These are phyloP conservation scores for Tulasnella calospora DNA, from an alignment of 768 basidiomycete genomes.

Conservation along the genomic window DNA sequence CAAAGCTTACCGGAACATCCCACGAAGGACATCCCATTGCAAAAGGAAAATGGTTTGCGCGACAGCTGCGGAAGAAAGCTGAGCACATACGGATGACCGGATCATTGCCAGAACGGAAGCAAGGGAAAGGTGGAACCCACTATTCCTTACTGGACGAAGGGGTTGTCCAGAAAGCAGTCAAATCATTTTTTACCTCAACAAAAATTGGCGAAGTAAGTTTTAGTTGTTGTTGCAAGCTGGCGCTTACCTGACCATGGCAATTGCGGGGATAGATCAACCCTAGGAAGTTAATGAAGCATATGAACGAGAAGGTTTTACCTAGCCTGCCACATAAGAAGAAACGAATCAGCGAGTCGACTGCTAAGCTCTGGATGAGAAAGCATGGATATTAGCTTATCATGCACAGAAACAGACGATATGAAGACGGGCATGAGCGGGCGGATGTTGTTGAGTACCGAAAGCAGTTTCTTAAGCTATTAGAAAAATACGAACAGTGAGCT, in stretches of 20 bases:
- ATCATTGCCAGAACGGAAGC: not conserved
- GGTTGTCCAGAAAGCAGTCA: not conserved
- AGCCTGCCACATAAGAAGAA: not conserved
- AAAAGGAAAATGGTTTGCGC: not conserved
- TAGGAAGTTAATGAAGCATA: not conserved
- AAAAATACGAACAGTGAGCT: not conserved
- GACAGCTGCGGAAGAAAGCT: not conserved
- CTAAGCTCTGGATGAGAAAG: not conserved
- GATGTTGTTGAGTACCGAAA: slow-evolving; percentile 30
- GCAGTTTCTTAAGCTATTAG: not conserved
- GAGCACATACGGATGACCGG: not conserved
- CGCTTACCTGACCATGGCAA: not conserved
- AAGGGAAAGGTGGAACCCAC: not conserved
- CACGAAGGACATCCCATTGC: not conserved
- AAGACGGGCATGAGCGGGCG: slow-evolving; percentile 39
- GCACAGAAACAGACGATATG: slow-evolving; percentile 32
- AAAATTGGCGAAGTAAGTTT: not conserved
- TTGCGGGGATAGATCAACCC: not conserved
- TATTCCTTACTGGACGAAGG: not conserved
- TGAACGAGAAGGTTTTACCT: not conserved
- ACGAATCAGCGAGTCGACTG: not conserved
- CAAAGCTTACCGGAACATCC: not conserved
- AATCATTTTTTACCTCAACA: not conserved
- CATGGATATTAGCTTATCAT: not conserved
- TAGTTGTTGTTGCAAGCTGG: not conserved